These are phyloP conservation scores for Globisporangium cederbergense DNA, from an alignment of 352 stramenopile species.

Conservation along the genomic window DNA sequence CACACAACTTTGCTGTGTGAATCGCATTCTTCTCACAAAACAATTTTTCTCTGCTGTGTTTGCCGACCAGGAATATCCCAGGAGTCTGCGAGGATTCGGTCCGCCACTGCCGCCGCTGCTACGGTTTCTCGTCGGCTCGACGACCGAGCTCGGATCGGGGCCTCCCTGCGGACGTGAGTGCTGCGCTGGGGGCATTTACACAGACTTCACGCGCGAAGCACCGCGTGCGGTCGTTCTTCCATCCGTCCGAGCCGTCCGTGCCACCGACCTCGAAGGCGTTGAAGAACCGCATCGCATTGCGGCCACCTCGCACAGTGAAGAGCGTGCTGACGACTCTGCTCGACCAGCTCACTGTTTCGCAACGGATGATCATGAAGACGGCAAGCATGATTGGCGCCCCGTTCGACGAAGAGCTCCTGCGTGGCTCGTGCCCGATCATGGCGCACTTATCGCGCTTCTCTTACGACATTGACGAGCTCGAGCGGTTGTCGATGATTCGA, in stretches of 20 bases:
- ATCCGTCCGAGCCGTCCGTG: slow-evolving; percentile 25
- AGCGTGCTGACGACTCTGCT: slow-evolving; percentile 81
- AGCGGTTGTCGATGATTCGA: slow-evolving; percentile 74
- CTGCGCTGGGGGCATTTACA: slow-evolving; percentile 20
- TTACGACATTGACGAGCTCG: slow-evolving; percentile 68
- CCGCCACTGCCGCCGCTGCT: slow-evolving; percentile 74
- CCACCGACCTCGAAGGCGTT: slow-evolving; percentile 33
- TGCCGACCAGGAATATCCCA: slow-evolving; percentile 47
- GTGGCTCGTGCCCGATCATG: slow-evolving; percentile 64
- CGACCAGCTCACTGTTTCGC: slow-evolving; percentile 77
- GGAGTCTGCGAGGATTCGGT: slow-evolving; percentile 56
- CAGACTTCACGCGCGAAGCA: slow-evolving; percentile 34
- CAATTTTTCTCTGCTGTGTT: not conserved
- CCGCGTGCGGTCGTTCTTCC: slow-evolving; percentile 65
- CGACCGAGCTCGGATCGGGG: slow-evolving; percentile 56
- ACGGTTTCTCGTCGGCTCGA: slow-evolving; percentile 68
- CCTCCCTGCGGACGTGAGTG: slow-evolving; percentile 25
- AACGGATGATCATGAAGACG: slow-evolving; percentile 87
- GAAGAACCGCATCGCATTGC: slow-evolving; percentile 66
- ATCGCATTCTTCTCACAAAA: not conserved
- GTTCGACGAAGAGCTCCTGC: slow-evolving; percentile 77
- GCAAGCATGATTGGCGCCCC: slow-evolving; percentile 71
- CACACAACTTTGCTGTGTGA: not conserved
- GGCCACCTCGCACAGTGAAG: slow-evolving; percentile 75
- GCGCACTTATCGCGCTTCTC: slow-evolving; percentile 63